Evolutionary conservation across 371 early-diverging fungal species (phyloP).

Genomic region (Mortierella sp.): DNA sequence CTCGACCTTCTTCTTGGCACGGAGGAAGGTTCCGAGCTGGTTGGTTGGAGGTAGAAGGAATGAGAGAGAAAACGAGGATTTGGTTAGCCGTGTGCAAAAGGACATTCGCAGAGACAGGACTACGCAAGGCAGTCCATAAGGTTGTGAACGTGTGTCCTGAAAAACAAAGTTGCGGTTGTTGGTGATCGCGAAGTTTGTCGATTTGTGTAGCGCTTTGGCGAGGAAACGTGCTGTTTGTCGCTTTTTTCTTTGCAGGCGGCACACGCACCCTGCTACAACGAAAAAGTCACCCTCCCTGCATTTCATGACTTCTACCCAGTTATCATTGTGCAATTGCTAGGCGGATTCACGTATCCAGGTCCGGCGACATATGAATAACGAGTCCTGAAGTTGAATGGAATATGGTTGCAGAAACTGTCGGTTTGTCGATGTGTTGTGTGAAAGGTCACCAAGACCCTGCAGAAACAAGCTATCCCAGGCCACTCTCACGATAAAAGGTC

Average conservation of each 20-base stretch:
- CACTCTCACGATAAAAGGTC: too few relatives aligned
- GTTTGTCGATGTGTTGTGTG: not conserved
- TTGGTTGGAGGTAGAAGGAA: not conserved
- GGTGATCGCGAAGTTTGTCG: not conserved
- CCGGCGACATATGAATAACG: not conserved
- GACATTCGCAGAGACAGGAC: not conserved
- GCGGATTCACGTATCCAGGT: not conserved
- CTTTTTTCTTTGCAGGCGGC: not conserved
- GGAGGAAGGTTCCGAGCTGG: conserved; percentile 95
- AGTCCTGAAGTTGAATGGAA: not conserved
- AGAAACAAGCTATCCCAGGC: too few relatives aligned
- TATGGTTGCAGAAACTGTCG: not conserved
- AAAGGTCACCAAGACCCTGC: not conserved
- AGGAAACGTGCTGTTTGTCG: not conserved
- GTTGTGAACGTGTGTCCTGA: not conserved
- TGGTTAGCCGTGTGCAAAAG: not conserved
- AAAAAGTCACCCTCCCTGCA: not conserved
- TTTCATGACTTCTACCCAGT: not conserved
- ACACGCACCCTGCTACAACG: not conserved
- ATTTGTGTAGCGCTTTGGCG: not conserved
- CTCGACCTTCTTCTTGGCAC: conserved; percentile 99
- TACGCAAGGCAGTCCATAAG: not conserved
- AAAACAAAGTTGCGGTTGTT: not conserved
- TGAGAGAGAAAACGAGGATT: not conserved
- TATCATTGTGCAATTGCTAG: not conserved